Evolutionary conservation across 2,329 filamentous ascomycete species (phyloP).

Genomic region (Alternaria dauci): DNA sequence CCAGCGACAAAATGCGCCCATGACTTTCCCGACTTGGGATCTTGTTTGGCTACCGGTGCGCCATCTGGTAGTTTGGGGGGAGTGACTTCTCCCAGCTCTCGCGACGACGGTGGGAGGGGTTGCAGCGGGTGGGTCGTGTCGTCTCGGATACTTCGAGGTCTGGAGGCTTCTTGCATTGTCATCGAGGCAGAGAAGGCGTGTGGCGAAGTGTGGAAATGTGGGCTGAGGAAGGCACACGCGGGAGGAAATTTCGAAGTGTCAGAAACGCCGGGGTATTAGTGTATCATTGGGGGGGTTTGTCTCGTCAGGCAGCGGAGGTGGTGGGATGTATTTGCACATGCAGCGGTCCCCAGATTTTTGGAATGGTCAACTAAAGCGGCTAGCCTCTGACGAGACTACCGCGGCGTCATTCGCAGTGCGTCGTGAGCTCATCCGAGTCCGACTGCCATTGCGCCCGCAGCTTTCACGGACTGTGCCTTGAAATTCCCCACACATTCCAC

Average conservation of each 20-base stretch:
- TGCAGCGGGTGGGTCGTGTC: constrained; percentile 37
- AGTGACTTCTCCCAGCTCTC: constrained; percentile 67
- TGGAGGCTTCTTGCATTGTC: constrained; percentile 46
- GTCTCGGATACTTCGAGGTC: constrained; percentile 42
- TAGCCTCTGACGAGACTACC: constrained; percentile 25
- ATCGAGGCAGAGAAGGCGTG: constrained; percentile 36
- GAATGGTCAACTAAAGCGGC: constrained; percentile 23
- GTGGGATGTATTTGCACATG: constrained; percentile 12
- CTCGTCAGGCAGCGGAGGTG: constrained; percentile 2
- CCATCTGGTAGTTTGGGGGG: constrained; percentile 57
- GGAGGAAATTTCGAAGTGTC: not conserved
- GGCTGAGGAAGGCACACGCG: constrained; percentile 10
- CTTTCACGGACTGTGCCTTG: not conserved
- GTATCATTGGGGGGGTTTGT: constrained; percentile 10
- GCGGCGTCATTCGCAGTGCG: constrained; percentile 28
- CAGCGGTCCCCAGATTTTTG: constrained; percentile 28
- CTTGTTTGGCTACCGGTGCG: constrained; percentile 47
- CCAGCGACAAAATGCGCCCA: constrained; percentile 94
- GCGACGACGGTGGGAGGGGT: constrained; percentile 58
- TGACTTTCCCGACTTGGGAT: constrained; percentile 69
- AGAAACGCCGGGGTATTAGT: not conserved
- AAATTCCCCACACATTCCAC: not conserved
- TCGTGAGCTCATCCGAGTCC: constrained; percentile 16
- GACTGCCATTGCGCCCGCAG: constrained; percentile 17
- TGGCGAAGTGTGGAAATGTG: constrained; percentile 11